Evolutionary conservation across 73 alveolate species (phyloP).

Genomic region (Paramecium bursaria): DNA sequence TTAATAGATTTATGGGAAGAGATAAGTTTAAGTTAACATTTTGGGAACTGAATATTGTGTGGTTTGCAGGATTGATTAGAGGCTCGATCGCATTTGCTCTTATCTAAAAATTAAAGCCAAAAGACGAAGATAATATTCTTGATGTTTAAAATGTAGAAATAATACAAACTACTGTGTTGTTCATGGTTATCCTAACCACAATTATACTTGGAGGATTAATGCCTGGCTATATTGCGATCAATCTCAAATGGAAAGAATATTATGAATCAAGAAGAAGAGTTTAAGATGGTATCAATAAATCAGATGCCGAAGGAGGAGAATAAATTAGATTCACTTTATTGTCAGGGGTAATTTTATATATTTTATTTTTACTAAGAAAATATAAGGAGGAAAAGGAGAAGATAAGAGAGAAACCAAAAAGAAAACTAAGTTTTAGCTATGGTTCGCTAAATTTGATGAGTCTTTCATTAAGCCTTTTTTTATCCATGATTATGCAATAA

Average conservation of each 20-base stretch:
- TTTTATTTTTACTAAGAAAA: too few relatives aligned
- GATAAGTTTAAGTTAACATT: slow-evolving; percentile 48
- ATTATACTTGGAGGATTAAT: slow-evolving; percentile 59
- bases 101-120: slow-evolving; percentile 56
- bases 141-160: slow-evolving; percentile 25
- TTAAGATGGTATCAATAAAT: too few relatives aligned
- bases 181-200: slow-evolving; percentile 65
- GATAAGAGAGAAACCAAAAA: neutral
- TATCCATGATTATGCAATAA: slow-evolving; percentile 35
- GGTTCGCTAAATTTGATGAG: slow-evolving; percentile 50
- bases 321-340: too few relatives aligned
- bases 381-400: slow-evolving; percentile 65
- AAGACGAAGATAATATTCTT: neutral
- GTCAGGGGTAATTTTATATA: too few relatives aligned
- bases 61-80: slow-evolving; percentile 91
- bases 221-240: slow-evolving; percentile 60
- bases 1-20: slow-evolving; percentile 47
- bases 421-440: slow-evolving; percentile 20
- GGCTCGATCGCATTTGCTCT: slow-evolving; percentile 93
- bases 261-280: too few relatives aligned
- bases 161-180: slow-evolving; percentile 59
- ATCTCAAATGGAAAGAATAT: too few relatives aligned
- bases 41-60: slow-evolving; percentile 71
- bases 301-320: too few relatives aligned
- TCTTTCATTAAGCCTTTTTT: slow-evolving; percentile 40